These are phyloP conservation scores for Bruguiera parviflora DNA, from an alignment of 345 rosid genomes.

Conservation along the genomic window DNA sequence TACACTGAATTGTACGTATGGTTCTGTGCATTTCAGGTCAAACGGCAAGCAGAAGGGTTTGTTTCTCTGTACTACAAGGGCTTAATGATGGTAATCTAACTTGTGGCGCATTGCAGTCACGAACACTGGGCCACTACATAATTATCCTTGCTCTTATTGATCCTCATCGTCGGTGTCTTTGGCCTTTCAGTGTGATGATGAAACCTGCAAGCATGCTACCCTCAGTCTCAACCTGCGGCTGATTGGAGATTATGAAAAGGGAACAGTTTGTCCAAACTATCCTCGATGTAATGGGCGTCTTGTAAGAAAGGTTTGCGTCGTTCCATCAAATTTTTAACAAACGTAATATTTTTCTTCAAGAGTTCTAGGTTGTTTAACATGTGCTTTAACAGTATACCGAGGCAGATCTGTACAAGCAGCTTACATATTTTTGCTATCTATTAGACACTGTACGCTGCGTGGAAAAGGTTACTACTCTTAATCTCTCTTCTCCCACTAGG, in stretches of 20 bases:
- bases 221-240: slow-evolving; percentile 58
- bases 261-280: slow-evolving; percentile 94
- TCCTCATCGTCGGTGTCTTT: background rate
- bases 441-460: slow-evolving; percentile 61
- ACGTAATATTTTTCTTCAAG: background rate
- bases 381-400: slow-evolving; percentile 57
- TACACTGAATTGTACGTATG: slow-evolving; percentile 1
- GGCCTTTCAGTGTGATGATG: slow-evolving; percentile 84
- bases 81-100: slow-evolving; percentile 70
- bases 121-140: background rate
- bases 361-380: background rate
- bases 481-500: too few species aligned
- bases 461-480: slow-evolving; percentile 53
- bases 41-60: slow-evolving; percentile 70
- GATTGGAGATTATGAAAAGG: slow-evolving; percentile 81
- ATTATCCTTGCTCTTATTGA: background rate
- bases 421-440: slow-evolving; percentile 72
- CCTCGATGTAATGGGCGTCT: slow-evolving; percentile 89
- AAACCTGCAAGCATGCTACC: slow-evolving; percentile 80
- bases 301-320: slow-evolving; percentile 53
- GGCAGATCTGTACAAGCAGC: slow-evolving; percentile 91
- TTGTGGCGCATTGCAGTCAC: background rate
- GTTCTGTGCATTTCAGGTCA: slow-evolving; percentile 55
- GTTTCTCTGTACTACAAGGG: slow-evolving; percentile 78
- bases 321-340: background rate